These are phyloP conservation scores for Neoarthrinium moseri DNA, from an alignment of 2,329 filamentous ascomycete genomes.

Conservation along the genomic window DNA sequence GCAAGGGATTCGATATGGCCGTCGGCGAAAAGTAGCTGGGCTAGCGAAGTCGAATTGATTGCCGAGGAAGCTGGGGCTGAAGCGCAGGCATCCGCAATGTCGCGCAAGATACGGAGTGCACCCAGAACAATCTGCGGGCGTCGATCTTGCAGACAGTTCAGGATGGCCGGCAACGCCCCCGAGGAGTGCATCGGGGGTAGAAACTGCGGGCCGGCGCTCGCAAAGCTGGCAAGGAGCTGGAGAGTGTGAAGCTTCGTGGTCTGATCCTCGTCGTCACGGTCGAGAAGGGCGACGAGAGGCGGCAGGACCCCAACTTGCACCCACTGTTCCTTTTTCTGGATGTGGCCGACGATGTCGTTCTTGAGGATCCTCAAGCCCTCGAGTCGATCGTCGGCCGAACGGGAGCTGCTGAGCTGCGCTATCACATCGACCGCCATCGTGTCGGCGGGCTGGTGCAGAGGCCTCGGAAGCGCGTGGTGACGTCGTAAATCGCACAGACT, in stretches of 20 bases:
- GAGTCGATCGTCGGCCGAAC: constrained; percentile 50
- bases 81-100: constrained; percentile 64
- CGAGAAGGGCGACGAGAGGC: constrained; percentile 49
- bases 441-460: too few relatives aligned
- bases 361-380: constrained; percentile 72
- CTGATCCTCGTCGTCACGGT: constrained; percentile 39
- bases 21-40: constrained; percentile 63
- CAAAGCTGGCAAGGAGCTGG: constrained; percentile 80
- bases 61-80: constrained; percentile 51
- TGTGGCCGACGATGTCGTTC: constrained; percentile 86
- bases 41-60: constrained; percentile 49
- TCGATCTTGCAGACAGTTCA: constrained; percentile 64
- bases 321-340: constrained; percentile 80
- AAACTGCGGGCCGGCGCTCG: constrained; percentile 78
- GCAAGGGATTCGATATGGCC: constrained; percentile 62
- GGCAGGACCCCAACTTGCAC: constrained; percentile 68
- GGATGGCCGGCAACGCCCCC: constrained; percentile 65
- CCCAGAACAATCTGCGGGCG: constrained; percentile 68
- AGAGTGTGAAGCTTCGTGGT: constrained; percentile 74
- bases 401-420: constrained; percentile 2
- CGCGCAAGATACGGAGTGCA: constrained; percentile 71
- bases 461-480: too few relatives aligned
- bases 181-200: constrained; percentile 71
- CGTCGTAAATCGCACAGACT: too few relatives aligned
- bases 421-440: constrained; percentile 10